Conservation (phyloP, 129 eudicot species). For the Centaurea solstitialis region DNA sequence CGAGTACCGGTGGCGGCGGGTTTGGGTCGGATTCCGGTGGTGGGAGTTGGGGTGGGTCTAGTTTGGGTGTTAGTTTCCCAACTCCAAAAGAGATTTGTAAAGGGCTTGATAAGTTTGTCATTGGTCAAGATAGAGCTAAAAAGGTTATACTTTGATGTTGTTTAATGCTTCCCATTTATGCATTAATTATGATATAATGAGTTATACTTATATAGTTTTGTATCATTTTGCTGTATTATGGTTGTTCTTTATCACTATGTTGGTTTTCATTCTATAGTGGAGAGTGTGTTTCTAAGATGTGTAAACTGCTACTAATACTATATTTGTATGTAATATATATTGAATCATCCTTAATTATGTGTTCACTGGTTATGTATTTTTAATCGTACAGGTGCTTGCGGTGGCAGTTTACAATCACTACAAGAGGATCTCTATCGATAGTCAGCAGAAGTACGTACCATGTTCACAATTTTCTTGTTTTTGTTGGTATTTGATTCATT, state of each 20-base stretch:
- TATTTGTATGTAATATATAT: background rate
- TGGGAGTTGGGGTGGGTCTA: constrained; percentile 90
- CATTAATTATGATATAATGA: background rate
- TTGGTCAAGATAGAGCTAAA: constrained; percentile 74
- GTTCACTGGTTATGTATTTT: constrained; percentile 6
- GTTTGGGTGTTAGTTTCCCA: constrained; percentile 72
- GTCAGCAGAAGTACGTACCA: constrained; percentile 39
- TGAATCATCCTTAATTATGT: background rate
- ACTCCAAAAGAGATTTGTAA: constrained; percentile 85
- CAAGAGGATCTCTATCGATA: constrained; percentile 54
- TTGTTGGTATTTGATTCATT: background rate
- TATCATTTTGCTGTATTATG: background rate
- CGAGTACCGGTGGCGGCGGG: constrained; percentile 53
- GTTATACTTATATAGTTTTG: no score
- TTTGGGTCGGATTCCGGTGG: constrained; percentile 52
- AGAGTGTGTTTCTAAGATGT: background rate
- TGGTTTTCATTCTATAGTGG: background rate
- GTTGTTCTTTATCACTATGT: background rate
- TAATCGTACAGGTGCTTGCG: constrained; percentile 39
- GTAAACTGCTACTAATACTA: background rate
- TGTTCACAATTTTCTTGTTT: constrained; percentile 11
- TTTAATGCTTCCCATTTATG: background rate
- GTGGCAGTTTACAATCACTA: constrained; percentile 64
- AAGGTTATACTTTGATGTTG: constrained; percentile 35
- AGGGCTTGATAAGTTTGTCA: constrained; percentile 80